phyloP scores from a whole-genome alignment of 306 rosid genomes.

The cucumber (Cucumis sativus) region Cucumber_9930_V3 NC_026659.2:8020001-8020500 shows the following conservation, averaged over 20 bases:
- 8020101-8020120: constrained; percentile 23
- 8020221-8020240: constrained; percentile 66
- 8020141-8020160: constrained; percentile 41
- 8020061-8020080: constrained; percentile 38
- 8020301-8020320: constrained; percentile 33
- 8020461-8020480: constrained; percentile 11
- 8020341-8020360: constrained; percentile 33
- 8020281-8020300: constrained; percentile 42
- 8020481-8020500: constrained; percentile 39
- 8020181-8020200: constrained; percentile 43
- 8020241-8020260: constrained; percentile 35
- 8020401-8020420: neutral
- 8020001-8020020: constrained; percentile 57
- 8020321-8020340: constrained; percentile 35
- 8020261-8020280: constrained; percentile 46
- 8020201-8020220: constrained; percentile 32
- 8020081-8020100: constrained; percentile 71
- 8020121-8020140: constrained; percentile 31
- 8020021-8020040: constrained; percentile 37
- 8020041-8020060: constrained; percentile 28
- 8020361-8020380: neutral
- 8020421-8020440: neutral
- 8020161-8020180: constrained; percentile 39
- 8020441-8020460: neutral
- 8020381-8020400: neutral